Conservation (phyloP, 257 asterid genomes). For the Fraxinus excelsior region DNA sequence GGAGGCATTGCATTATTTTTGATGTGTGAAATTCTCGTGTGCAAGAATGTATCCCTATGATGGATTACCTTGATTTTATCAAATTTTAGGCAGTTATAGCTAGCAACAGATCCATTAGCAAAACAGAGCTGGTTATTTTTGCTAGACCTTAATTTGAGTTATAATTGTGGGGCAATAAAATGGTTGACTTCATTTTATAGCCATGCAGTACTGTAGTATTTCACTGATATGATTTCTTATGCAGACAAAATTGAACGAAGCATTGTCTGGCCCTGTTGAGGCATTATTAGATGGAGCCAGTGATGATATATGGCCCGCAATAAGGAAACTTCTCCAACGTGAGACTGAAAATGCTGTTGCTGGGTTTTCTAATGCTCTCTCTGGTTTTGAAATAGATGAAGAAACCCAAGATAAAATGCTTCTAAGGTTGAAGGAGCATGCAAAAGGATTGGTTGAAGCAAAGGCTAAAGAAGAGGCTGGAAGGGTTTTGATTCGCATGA, state of each 20-base stretch:
- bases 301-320: constrained; percentile 89
- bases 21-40: neutral
- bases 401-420: constrained; percentile 62
- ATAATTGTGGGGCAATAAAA: neutral
- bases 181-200: neutral
- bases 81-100: neutral
- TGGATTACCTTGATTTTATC: neutral
- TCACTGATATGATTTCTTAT: constrained; percentile 29
- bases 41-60: neutral
- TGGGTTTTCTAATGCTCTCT: constrained; percentile 65
- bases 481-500: constrained; percentile 87
- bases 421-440: constrained; percentile 59
- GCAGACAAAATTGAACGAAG: constrained; percentile 77
- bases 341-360: constrained; percentile 68
- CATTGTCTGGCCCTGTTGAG: constrained; percentile 83
- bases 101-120: neutral
- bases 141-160: neutral
- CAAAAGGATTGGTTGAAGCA: constrained; percentile 83
- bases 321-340: constrained; percentile 66
- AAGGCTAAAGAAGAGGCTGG: constrained; percentile 96
- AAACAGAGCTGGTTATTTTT: neutral
- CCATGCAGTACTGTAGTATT: neutral
- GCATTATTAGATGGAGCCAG: constrained; percentile 91
- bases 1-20: neutral
- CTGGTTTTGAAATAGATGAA: constrained; percentile 89